Evolutionary conservation across 306 rosid species (phyloP), one percentile per base, ranked within the genome.

Genomic region (Begonia fuchsioides): DNA sequence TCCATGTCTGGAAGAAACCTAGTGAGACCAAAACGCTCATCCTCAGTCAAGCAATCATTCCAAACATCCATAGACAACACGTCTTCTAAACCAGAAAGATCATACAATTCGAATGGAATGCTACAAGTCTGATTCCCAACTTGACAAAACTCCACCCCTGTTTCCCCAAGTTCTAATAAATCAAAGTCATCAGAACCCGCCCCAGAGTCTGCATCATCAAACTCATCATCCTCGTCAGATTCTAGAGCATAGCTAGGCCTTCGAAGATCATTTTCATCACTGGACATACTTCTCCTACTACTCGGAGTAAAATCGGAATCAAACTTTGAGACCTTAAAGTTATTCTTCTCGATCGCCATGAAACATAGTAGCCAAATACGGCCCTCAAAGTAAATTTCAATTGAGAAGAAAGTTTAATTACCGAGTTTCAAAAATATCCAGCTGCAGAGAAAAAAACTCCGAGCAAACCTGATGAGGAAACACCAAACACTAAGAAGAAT

Each of bases 151-250:
- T 92, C 99, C 9, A 79, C 96, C 10, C 93, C 80, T 0, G 93
- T 86, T 62, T 92, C 99, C 47, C 96, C 96, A 72, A 86, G 69
- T 74, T 92, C 96, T 58, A 92, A 75, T 70, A 86, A 73, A 76
- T 92, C 99, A 75, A 82, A 92, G 74, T 92, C 99, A 66, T 92
- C 99, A 3, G 99, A 92, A 54, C 96, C 99, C 0, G 99, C 96
- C 71, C 99, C 96, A 5, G 99, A 92, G 67, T 92, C 96, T 0
- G 93, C 99, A 66, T 92, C 99, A 54, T 82, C 88, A 63, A 75
- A 82, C 60, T 92, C 98, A 5, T 85, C 98, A 2, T 82, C 95
- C 8, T 92, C 96, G 11, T 92, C 99, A 2, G 96, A 82, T 57
- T 92, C 96, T 10, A 55, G 55, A 0, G 76, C 94, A 1, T 87